Evolutionary conservation across 306 rosid genomes (phyloP).

Genomic region (Phaseolus lunatus): DNA sequence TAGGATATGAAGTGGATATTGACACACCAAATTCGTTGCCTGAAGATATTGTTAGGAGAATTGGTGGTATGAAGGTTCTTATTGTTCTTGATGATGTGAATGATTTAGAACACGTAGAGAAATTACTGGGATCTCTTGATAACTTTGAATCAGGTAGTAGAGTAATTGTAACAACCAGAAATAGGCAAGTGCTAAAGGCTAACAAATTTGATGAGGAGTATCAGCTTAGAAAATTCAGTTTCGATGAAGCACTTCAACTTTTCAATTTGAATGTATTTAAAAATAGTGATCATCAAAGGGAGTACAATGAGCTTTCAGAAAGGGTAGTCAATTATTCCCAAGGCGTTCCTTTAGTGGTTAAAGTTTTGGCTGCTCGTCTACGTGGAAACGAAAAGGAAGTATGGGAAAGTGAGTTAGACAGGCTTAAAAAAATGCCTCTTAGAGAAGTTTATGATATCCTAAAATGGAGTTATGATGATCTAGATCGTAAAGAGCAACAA

Average conservation of each 20-base stretch:
- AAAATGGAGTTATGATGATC: neutral
- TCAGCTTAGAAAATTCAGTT: neutral
- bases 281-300: neutral
- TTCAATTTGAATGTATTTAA: neutral
- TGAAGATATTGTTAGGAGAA: neutral
- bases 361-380: neutral
- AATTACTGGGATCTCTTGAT: neutral
- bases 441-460: neutral
- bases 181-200: neutral
- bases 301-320: neutral
- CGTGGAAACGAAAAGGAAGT: neutral
- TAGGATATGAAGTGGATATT: neutral
- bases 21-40: neutral
- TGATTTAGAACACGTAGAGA: neutral
- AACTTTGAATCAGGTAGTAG: neutral
- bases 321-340: neutral
- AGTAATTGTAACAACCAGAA: neutral
- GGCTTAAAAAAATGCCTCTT: neutral
- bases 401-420: neutral
- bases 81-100: neutral
- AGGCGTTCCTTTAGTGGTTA: neutral
- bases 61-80: neutral
- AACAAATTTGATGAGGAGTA: neutral
- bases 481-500: neutral
- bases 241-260: neutral